A percentile compares a stretch with the other conserved stretches of the same genome.
These are phyloP conservation scores for Pholiota molesta DNA, from an alignment of 768 basidiomycete species.

Conservation along the genomic window DNA sequence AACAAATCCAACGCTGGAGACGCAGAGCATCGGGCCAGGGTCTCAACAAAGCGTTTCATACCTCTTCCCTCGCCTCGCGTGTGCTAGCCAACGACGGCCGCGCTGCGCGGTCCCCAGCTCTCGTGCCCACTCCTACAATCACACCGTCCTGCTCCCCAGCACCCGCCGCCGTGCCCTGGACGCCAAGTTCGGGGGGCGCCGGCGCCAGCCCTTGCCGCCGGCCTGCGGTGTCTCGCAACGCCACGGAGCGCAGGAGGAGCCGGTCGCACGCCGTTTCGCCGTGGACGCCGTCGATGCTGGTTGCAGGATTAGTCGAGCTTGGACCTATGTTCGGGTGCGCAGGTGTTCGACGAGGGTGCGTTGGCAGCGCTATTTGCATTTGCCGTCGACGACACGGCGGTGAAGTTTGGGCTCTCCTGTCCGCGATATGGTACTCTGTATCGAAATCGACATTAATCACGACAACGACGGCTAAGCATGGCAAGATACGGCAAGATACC, in stretches of 20 bases:
- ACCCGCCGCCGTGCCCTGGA: slow-evolving; percentile 20
- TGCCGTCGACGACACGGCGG: slow-evolving; percentile 26
- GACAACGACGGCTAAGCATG: no score
- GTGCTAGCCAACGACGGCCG: slow-evolving; percentile 44
- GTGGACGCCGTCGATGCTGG: slow-evolving; percentile 7
- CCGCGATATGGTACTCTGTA: no score
- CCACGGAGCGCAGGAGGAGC: slow-evolving; percentile 59
- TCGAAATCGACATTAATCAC: no score
- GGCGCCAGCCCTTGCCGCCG: slow-evolving; percentile 23
- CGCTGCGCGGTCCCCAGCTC: slow-evolving; percentile 15
- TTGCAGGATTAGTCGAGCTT: neutral
- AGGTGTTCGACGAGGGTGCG: slow-evolving; percentile 7
- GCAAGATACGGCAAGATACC: no score
- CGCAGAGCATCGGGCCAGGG: neutral
- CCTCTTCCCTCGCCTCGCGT: no score
- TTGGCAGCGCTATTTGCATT: slow-evolving; percentile 3
- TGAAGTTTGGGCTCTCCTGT: no score
- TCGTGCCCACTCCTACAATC: neutral
- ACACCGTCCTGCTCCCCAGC: neutral
- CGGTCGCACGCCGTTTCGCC: slow-evolving; percentile 51
- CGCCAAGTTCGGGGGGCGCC: slow-evolving; percentile 6
- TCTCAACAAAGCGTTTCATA: no score
- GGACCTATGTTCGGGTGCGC: neutral
- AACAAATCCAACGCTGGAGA: no score
- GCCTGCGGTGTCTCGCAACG: slow-evolving; percentile 56